phyloP scores from a whole-genome alignment of 352 stramenopile species.

The Pythium guiyangense region DNA sequence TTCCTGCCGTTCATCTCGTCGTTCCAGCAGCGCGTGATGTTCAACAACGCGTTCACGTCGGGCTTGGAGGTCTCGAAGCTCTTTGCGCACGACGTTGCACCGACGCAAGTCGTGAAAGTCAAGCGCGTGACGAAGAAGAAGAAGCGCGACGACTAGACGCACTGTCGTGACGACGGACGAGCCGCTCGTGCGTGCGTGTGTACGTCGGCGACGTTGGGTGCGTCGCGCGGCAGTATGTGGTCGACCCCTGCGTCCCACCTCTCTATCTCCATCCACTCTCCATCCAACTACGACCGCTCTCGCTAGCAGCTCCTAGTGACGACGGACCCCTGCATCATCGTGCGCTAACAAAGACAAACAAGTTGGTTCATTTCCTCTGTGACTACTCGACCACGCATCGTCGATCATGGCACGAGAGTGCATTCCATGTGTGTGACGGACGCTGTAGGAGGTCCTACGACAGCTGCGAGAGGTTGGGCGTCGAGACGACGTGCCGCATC shows the following conservation, averaged over 20 bases:
- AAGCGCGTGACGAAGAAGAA: constrained; percentile 89
- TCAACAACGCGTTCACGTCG: constrained; percentile 88
- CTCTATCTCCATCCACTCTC: no score
- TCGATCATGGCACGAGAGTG: no score
- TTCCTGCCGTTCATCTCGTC: constrained; percentile 86
- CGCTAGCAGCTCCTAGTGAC: no score
- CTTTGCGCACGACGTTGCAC: constrained; percentile 83
- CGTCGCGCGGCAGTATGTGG: no score
- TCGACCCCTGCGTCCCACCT: not conserved
- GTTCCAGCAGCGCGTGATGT: constrained; percentile 89
- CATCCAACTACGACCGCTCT: no score
- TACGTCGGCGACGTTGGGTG: not conserved
- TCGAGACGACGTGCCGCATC: constrained; percentile 63
- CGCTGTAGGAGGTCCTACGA: no score
- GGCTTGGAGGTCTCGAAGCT: constrained; percentile 87
- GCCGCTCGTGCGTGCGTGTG: constrained; percentile 1
- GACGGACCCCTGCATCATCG: no score
- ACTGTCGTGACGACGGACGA: not conserved
- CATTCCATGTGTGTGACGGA: no score
- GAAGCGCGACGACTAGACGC: constrained; percentile 79
- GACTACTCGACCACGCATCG: no score
- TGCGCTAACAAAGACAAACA: no score
- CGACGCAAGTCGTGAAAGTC: constrained; percentile 78
- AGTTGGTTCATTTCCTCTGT: no score
- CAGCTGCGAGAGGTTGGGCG: constrained; percentile 44